Evolutionary conservation across 23 red algal genomes (phyloP).

Genomic region (Gracilaria domingensis): DNA sequence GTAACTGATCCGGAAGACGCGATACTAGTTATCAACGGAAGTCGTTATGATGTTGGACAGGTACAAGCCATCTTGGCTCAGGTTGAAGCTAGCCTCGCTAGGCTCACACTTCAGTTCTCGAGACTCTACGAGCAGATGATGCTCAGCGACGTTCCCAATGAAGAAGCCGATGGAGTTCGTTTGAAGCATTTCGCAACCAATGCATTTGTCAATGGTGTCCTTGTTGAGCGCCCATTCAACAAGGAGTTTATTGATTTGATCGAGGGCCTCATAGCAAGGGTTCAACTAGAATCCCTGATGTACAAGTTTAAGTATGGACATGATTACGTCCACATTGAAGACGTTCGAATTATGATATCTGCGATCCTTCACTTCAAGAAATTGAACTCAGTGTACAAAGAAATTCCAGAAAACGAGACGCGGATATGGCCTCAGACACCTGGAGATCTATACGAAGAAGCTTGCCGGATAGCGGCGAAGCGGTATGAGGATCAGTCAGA

Average conservation of each 20-base stretch:
- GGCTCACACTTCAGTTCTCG: constrained; percentile 26
- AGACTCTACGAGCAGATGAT: constrained; percentile 32
- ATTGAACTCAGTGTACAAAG: constrained; percentile 13
- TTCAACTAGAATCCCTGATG: constrained; percentile 26
- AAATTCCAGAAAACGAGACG: background rate
- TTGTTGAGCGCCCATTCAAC: constrained; percentile 27
- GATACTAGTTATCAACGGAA: constrained; percentile 24
- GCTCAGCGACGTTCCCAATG: constrained; percentile 25
- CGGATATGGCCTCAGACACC: constrained; percentile 24
- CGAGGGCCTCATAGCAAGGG: constrained; percentile 21
- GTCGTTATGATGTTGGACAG: background rate
- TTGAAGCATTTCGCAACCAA: constrained; percentile 43
- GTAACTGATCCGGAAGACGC: constrained; percentile 6
- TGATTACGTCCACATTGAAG: constrained; percentile 19
- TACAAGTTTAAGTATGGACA: constrained; percentile 37
- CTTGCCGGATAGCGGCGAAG: constrained; percentile 16
- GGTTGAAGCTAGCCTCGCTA: constrained; percentile 28
- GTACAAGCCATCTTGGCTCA: background rate
- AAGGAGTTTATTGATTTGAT: constrained; percentile 36
- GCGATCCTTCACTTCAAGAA: constrained; percentile 37
- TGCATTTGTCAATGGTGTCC: constrained; percentile 25
- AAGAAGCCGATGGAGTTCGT: constrained; percentile 40
- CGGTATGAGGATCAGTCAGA: constrained; percentile 13
- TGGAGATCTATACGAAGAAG: constrained; percentile 26
- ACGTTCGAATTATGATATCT: constrained; percentile 34